These are phyloP conservation scores for Trichophaea hybrida DNA, from an alignment of 2,329 filamentous ascomycete genomes.

Conservation along the genomic window DNA sequence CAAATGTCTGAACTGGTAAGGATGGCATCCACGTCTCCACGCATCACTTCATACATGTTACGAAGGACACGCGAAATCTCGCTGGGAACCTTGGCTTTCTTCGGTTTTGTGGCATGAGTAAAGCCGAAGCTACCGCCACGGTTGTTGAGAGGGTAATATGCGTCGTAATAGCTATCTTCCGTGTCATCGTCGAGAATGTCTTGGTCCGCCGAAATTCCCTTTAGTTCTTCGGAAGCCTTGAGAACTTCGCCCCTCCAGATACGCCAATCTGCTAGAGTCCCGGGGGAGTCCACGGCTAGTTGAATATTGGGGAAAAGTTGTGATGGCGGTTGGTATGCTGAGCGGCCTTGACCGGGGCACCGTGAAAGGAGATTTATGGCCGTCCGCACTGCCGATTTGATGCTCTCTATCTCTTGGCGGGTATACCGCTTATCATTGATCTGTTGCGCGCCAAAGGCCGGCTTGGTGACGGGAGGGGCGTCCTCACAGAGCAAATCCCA, in stretches of 20 bases:
- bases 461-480: slow-evolving; percentile 5
- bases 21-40: slow-evolving; percentile 16
- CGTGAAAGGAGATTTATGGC: slow-evolving; percentile 3
- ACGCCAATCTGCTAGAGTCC: slow-evolving; percentile 15
- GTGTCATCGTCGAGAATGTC: slow-evolving; percentile 8
- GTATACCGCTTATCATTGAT: slow-evolving; percentile 13
- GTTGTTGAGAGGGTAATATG: slow-evolving; percentile 6
- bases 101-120: not conserved
- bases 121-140: slow-evolving; percentile 6
- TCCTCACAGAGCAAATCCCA: slow-evolving; percentile 15
- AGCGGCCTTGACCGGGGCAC: slow-evolving; percentile 15
- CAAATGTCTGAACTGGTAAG: slow-evolving; percentile 10
- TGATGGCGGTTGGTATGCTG: slow-evolving; percentile 9
- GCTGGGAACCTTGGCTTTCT: slow-evolving; percentile 6
- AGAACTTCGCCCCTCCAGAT: slow-evolving; percentile 21
- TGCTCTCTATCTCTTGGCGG: slow-evolving; percentile 12
- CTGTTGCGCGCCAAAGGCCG: slow-evolving; percentile 6
- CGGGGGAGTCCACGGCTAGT: slow-evolving; percentile 8
- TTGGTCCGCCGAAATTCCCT: slow-evolving; percentile 4
- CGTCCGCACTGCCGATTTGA: slow-evolving; percentile 7
- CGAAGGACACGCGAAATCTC: slow-evolving; percentile 11
- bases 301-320: slow-evolving; percentile 4
- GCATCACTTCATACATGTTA: slow-evolving; percentile 17
- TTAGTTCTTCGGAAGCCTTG: slow-evolving; percentile 12
- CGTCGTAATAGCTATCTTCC: slow-evolving; percentile 14